Evolutionary conservation across 306 rosid genomes (phyloP), one percentile per base, ranked within the genome.

Genomic region (Cicer chorassanicum): DNA sequence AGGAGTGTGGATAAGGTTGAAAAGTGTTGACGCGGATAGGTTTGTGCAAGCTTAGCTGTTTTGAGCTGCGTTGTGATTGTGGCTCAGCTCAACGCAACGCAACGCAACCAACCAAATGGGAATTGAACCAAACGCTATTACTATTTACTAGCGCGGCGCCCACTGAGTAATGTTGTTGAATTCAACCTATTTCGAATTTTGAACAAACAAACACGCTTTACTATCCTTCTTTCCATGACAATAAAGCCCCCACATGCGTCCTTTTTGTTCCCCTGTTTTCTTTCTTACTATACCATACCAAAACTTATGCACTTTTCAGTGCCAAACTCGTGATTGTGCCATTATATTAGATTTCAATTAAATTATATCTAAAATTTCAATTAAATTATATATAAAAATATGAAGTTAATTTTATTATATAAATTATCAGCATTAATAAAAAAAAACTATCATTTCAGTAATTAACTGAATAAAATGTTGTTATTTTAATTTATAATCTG

Each of bases 1-100:
- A 68, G 63, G 73, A 62, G n/a, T 78, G 8, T 78, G 82, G 82
- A 78, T 78, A 78, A 71, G 78, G 19, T 21, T 5, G 14, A 69
- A 60, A 15, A 13, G 55, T 55, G 61, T 69, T 68, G 69, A 57
- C 44, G 7, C 42, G 68, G 56, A 74, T 24, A 18, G 29, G 29
- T 21, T 21, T 60, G 38, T 72, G 7, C 1, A 7, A 38, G 44
- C 36, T 66, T 1, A 29, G 60, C 36, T 44, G 63, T 70, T 70
- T n/a, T 9, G 5, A 6, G 57, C 7, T 21, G 29, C 29, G 29
- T 21, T 21, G 29, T 21, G 29, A 21, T 21, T 21, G 3, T 21
- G 29, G 29, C 29, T 21, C 29, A 21, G 29, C 29, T 21, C 29
- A 21, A 2, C 29, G 2, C 29, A 21, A 19, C 21, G 0, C 21